Conservation (phyloP, 805 yeast genomes). For the Ogataea henricii region DNA sequence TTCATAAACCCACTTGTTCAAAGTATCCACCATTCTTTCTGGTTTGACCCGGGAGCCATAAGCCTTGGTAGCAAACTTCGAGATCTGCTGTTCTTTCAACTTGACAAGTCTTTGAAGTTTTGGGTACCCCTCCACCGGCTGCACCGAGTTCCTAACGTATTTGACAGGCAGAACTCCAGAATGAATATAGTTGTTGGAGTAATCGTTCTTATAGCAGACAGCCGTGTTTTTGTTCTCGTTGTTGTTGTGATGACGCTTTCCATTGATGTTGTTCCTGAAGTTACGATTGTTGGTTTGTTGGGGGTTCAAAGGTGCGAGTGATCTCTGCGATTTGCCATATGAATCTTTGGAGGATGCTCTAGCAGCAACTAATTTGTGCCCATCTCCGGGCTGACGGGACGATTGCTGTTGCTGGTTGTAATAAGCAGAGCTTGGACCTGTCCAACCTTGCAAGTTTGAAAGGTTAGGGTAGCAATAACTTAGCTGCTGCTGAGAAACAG, state of each 20-base stretch:
- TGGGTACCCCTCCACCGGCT: slow-evolving; percentile 84
- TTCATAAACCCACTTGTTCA: slow-evolving; percentile 61
- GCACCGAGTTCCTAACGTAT: slow-evolving; percentile 63
- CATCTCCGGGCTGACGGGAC: slow-evolving; percentile 24
- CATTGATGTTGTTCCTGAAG: slow-evolving; percentile 9
- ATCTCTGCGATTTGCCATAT: slow-evolving; percentile 11
- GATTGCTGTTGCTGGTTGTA: slow-evolving; percentile 9
- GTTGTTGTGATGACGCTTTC: slow-evolving; percentile 15
- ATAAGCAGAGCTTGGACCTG: slow-evolving; percentile 7
- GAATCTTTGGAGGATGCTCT: slow-evolving; percentile 24
- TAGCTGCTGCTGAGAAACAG: slow-evolving; percentile 7
- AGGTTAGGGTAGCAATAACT: slow-evolving; percentile 6
- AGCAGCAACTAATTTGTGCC: slow-evolving; percentile 26
- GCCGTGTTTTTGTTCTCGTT: slow-evolving; percentile 13
- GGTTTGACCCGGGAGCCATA: slow-evolving; percentile 62
- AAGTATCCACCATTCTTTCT: slow-evolving; percentile 54
- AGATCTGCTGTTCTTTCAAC: slow-evolving; percentile 62
- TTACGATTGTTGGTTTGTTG: slow-evolving; percentile 12
- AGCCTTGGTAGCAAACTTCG: slow-evolving; percentile 56
- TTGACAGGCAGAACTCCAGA: slow-evolving; percentile 62
- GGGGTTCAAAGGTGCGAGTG: slow-evolving; percentile 14
- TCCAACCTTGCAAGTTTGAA: slow-evolving; percentile 12
- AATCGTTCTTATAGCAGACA: slow-evolving; percentile 60
- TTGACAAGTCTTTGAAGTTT: slow-evolving; percentile 68
- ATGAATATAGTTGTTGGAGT: slow-evolving; percentile 67